Percentiles rank a stretch among this genome's conserved stretches.
Conservation (phyloP, 2,329 filamentous ascomycete genomes). For the Penicillium psychrosexuale region DNA sequence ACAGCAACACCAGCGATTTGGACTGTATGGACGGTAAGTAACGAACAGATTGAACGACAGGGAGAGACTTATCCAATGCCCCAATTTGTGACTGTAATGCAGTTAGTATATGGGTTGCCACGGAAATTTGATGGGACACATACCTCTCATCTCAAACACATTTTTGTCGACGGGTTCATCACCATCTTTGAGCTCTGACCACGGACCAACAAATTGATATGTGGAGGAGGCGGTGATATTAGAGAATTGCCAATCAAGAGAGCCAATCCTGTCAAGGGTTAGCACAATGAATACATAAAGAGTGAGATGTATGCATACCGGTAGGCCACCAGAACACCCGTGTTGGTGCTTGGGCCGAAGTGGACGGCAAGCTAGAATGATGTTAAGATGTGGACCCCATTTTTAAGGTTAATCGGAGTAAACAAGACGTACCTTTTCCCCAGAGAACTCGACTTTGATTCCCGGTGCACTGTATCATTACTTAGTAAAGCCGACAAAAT, state of each 20-base stretch:
- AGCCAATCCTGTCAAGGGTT: constrained; percentile 45
- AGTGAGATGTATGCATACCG: constrained; percentile 21
- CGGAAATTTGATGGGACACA: not conserved
- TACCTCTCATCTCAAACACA: constrained; percentile 53
- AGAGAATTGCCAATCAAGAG: constrained; percentile 59
- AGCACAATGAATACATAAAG: not conserved
- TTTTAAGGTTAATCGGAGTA: not conserved
- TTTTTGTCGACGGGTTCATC: constrained; percentile 46
- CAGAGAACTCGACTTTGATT: constrained; percentile 56
- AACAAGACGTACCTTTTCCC: constrained; percentile 40
- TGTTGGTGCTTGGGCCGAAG: constrained; percentile 53
- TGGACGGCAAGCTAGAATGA: constrained; percentile 47
- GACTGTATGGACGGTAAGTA: constrained; percentile 37
- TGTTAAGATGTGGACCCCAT: not conserved
- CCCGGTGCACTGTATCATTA: constrained; percentile 44
- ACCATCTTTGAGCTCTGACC: constrained; percentile 44
- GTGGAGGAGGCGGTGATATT: constrained; percentile 58
- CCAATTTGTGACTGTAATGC: constrained; percentile 55
- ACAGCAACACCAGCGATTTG: constrained; percentile 56
- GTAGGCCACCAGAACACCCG: constrained; percentile 55
- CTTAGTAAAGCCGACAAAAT: not conserved
- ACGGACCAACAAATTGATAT: constrained; percentile 53
- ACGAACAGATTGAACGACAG: not conserved
- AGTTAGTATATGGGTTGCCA: constrained; percentile 1
- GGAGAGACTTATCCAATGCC: constrained; percentile 47